Base-by-base conservation (phyloP, 202 grass and related monocot species). In the Miscanthus sacchariflorus region DNA sequence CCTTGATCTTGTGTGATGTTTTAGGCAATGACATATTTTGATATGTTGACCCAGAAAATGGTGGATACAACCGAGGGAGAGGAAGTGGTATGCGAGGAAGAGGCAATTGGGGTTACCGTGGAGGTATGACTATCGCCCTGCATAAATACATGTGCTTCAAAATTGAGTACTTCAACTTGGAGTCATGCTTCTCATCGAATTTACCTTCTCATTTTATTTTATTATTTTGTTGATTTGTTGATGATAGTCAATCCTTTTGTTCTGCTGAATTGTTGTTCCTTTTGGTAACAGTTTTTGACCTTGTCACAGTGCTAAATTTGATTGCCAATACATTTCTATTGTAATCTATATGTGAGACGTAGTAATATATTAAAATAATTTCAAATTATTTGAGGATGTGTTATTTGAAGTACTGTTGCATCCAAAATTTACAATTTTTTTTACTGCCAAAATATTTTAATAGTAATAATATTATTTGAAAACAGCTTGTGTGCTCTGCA, bases 21-120 rank as follows among this genome's bases (percentile, higher is more conserved):
- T 18, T 36, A 48, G 43, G 74, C 24, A 21, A 59, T 80, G 21
- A 85, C 44, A 73, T 83, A 39, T 42, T 11, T 78, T 89, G 40
- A 70, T 80, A 77, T 74, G 13, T 83, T 80, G 43, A 42, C 75
- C 7, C 78, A 91, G 96, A 99, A 92, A 99, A 96, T 88, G 92
- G 93, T 86, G 96, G 94, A 70, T 99, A 95, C 86, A 99, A 82
- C 89, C 89, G 95, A 90, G 92, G 94, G 46, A 79, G 88, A 23
- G 94, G 95, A 81, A 88, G 94, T 83, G 92, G 94, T 77, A 93
- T 91, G 81, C 90, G 91, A 54, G 94, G 94, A 83, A 90, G 96
- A 86, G 89, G 91, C 75, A 93, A 92, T 79, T 95, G 88, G 92
- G 86, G 68, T 80, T 96, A 96, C 82, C 91, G 86, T 81, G 96